Evolutionary conservation across 2,329 filamentous ascomycete species (phyloP).

Genomic region (Penicillium sp.): DNA sequence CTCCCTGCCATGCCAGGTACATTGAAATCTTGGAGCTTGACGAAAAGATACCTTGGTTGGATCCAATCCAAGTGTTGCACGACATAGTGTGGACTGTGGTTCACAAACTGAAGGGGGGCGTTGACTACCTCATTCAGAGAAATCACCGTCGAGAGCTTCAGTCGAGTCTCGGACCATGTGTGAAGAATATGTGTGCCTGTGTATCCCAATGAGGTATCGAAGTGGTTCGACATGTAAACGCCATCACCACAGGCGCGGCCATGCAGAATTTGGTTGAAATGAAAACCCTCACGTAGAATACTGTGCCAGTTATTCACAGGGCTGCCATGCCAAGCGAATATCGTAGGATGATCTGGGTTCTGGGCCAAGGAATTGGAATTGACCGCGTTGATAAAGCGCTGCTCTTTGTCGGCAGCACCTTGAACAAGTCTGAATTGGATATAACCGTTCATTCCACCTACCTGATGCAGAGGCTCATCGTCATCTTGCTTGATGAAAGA

Average conservation of each 20-base stretch:
- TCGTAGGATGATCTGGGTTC: conserved; percentile 57
- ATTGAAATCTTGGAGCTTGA: conserved; percentile 37
- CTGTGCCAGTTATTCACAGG: conserved; percentile 78
- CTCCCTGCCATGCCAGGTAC: neutral
- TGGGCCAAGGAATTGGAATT: conserved; percentile 38
- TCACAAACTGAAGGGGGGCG: conserved; percentile 60
- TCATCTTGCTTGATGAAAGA: conserved; percentile 77
- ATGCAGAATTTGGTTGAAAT: conserved; percentile 62
- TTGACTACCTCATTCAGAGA: conserved; percentile 87
- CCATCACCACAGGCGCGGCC: conserved; percentile 75
- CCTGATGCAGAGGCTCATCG: conserved; percentile 46
- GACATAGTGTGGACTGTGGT: conserved; percentile 62
- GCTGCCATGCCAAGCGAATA: conserved; percentile 89
- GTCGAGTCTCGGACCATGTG: conserved; percentile 65
- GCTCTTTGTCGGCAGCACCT: conserved; percentile 83
- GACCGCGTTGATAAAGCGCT: conserved; percentile 66
- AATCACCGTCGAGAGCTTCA: conserved; percentile 60
- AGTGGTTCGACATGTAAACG: conserved; percentile 71
- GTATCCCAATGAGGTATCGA: conserved; percentile 58
- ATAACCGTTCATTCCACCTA: conserved; percentile 65
- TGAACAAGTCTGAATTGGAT: conserved; percentile 85
- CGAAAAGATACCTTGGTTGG: conserved; percentile 81
- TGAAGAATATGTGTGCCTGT: conserved; percentile 12
- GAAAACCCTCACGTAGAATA: conserved; percentile 77
- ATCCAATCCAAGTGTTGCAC: conserved; percentile 79